A percentile compares a stretch with the other conserved stretches of the same genome.
Conservation (phyloP, 768 basidiomycete species). For the Macrolepiota fuliginosa region DNA sequence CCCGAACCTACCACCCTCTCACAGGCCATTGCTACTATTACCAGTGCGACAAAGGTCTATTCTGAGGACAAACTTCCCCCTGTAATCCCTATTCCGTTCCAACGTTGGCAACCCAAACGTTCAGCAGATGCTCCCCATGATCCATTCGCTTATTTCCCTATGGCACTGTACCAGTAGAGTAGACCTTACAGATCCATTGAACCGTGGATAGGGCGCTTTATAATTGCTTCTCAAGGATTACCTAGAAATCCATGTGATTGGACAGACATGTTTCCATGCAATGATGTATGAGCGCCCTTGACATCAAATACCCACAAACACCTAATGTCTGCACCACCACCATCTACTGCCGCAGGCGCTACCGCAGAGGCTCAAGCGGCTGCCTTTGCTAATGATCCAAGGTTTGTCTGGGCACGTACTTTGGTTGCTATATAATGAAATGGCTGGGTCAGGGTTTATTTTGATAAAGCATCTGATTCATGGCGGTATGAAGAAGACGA, state of each 20-base stretch:
- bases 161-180: conserved; percentile 55
- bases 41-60: conserved; percentile 55
- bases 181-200: conserved; percentile 3
- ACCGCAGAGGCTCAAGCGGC: conserved; percentile 56
- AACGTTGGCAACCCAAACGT: conserved; percentile 71
- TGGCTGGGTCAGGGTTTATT: conserved; percentile 57
- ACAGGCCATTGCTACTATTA: conserved; percentile 67
- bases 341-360: conserved; percentile 50
- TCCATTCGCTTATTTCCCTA: conserved; percentile 80
- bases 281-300: neutral
- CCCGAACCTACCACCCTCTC: conserved; percentile 58
- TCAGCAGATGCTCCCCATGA: conserved; percentile 83
- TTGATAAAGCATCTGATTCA: conserved; percentile 67
- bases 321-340: conserved; percentile 45
- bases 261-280: neutral
- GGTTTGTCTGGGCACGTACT: conserved; percentile 31
- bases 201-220: conserved; percentile 6
- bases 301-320: conserved; percentile 42
- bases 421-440: conserved; percentile 20
- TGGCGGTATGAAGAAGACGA: conserved; percentile 92
- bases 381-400: conserved; percentile 78
- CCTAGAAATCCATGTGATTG: neutral
- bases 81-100: conserved; percentile 60
- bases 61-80: conserved; percentile 71
- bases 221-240: neutral